Percentiles rank a stretch among this genome's conserved stretches.
Conservation (phyloP, 352 stramenopile genomes). For the Phytophthora fragariaefolia region DNA sequence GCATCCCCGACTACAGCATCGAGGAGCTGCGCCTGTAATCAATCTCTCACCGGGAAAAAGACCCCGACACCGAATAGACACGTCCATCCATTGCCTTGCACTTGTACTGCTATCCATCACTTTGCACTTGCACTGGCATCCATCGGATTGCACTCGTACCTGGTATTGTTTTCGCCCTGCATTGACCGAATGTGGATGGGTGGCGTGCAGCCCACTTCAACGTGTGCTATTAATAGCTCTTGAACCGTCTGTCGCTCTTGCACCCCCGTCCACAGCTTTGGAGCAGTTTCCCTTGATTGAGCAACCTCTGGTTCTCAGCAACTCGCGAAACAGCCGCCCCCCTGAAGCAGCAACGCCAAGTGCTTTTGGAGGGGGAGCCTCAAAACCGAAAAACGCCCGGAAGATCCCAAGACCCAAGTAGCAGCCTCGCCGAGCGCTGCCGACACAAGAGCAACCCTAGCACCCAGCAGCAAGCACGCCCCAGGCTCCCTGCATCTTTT, state of each 20-base stretch:
- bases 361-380: slow-evolving; percentile 19
- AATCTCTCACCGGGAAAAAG: slow-evolving; percentile 10
- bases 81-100: too few species aligned
- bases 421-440: slow-evolving; percentile 16
- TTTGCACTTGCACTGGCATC: too few species aligned
- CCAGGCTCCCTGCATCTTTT: slow-evolving; percentile 20
- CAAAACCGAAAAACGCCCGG: slow-evolving; percentile 29
- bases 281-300: neutral
- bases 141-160: too few species aligned
- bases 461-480: neutral
- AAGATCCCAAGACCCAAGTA: slow-evolving; percentile 32
- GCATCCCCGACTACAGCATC: slow-evolving; percentile 81
- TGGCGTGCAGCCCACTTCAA: too few species aligned
- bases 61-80: slow-evolving; percentile 33
- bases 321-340: neutral
- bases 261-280: too few species aligned
- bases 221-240: slow-evolving; percentile 5
- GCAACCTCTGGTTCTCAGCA: slow-evolving; percentile 2
- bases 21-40: slow-evolving; percentile 74
- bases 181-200: too few species aligned
- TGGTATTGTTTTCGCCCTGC: too few species aligned
- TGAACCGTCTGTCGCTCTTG: too few species aligned
- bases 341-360: slow-evolving; percentile 23
- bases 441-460: slow-evolving; percentile 8
- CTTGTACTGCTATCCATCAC: too few species aligned